A percentile compares a stretch with the other conserved stretches of the same genome.
phyloP scores from a whole-genome alignment of 352 stramenopile species.

The Elongisporangium senticosum region DNA sequence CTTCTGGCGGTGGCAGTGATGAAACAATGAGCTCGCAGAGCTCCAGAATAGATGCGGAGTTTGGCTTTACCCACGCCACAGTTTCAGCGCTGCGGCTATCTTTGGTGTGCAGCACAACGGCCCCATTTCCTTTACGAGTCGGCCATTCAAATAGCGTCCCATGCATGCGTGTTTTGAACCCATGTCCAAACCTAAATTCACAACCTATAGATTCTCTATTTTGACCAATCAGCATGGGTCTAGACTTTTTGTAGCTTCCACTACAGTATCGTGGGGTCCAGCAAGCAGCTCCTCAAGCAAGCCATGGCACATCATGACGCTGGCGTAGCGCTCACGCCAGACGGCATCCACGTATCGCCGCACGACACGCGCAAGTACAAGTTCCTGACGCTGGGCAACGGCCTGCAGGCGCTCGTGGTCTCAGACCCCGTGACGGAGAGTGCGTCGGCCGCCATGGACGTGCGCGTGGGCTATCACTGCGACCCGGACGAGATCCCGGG shows the following conservation, averaged over 20 bases:
- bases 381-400: constrained; percentile 40
- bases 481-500: constrained; percentile 84
- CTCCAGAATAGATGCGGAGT: too few species aligned
- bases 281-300: background rate
- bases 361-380: constrained; percentile 53
- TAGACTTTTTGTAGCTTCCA: background rate
- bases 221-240: background rate
- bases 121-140: too few species aligned
- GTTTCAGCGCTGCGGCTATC: too few species aligned
- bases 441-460: constrained; percentile 92
- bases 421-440: constrained; percentile 88
- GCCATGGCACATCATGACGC: background rate
- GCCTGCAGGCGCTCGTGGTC: constrained; percentile 71
- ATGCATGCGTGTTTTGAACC: too few species aligned
- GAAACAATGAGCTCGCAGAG: too few species aligned
- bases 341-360: constrained; percentile 45
- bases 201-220: background rate
- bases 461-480: constrained; percentile 89
- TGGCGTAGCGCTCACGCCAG: constrained; percentile 18
- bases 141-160: too few species aligned
- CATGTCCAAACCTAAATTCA: background rate
- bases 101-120: too few species aligned
- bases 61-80: too few species aligned
- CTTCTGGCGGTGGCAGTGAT: too few species aligned
- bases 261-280: background rate